A percentile compares a stretch with the other conserved stretches of the same genome.
These are phyloP conservation scores for Backusella liffmaniae DNA, from an alignment of 192 early-diverging fungal genomes.

Conservation along the genomic window DNA sequence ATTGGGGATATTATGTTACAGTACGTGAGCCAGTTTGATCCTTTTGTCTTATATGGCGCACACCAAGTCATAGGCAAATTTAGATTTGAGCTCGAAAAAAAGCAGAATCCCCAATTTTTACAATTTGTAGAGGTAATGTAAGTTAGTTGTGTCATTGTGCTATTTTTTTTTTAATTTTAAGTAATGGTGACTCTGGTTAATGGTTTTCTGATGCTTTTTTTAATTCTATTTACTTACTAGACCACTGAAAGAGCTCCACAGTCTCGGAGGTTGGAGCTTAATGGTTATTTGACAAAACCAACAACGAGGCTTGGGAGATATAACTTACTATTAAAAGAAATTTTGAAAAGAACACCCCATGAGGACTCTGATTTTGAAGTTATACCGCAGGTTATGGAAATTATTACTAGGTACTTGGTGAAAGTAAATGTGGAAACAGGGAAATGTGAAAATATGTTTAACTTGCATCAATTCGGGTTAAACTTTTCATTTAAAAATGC, in stretches of 20 bases:
- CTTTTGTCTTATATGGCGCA: slow-evolving; percentile 84
- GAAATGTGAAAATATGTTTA: slow-evolving; percentile 83
- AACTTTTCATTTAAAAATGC: slow-evolving; percentile 57
- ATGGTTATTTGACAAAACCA: slow-evolving; percentile 89
- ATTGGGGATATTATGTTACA: slow-evolving; percentile 85
- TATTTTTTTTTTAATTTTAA: neutral
- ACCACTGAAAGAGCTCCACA: slow-evolving; percentile 74
- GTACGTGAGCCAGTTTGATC: slow-evolving; percentile 68
- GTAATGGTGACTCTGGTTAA: neutral
- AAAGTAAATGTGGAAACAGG: slow-evolving; percentile 89
- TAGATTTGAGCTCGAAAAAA: slow-evolving; percentile 80
- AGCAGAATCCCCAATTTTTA: slow-evolving; percentile 60
- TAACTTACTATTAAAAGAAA: slow-evolving; percentile 75
- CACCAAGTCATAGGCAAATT: slow-evolving; percentile 84
- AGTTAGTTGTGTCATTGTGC: neutral
- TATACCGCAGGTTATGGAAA: slow-evolving; percentile 69
- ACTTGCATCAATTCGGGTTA: slow-evolving; percentile 73
- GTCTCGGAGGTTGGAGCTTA: slow-evolving; percentile 76
- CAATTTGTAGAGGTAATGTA: slow-evolving; percentile 75
- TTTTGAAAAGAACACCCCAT: slow-evolving; percentile 78
- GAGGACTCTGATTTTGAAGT: slow-evolving; percentile 71
- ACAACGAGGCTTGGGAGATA: slow-evolving; percentile 85
- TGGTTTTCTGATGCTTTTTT: neutral
- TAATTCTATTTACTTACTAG: neutral
- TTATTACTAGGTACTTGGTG: slow-evolving; percentile 71